These are phyloP conservation scores for Dianthus caryophyllus DNA, from an alignment of 148 eudicot species.

Conservation along the genomic window DNA sequence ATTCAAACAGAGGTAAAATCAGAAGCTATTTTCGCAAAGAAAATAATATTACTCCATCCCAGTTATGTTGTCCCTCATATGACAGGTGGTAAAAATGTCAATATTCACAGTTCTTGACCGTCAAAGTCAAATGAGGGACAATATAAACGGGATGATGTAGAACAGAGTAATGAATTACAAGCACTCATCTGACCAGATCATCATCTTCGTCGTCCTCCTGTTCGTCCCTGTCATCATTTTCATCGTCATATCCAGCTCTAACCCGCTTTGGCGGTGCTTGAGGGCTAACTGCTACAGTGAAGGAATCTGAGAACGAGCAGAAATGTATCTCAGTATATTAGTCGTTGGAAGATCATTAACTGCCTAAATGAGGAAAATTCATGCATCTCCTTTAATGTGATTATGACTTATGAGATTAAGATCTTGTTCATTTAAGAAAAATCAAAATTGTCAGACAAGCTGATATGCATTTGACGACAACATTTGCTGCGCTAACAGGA, in stretches of 20 bases:
- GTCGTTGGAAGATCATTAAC: constrained; percentile 1
- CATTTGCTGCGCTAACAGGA: too few relatives aligned
- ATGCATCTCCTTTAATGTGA: neutral
- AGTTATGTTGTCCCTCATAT: too few relatives aligned
- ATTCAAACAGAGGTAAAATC: constrained; percentile 12
- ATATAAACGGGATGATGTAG: neutral
- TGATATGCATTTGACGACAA: too few relatives aligned
- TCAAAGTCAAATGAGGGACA: too few relatives aligned
- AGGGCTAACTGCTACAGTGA: constrained; percentile 72
- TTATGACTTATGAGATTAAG: neutral
- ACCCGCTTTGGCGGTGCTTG: constrained; percentile 60
- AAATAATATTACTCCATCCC: neutral
- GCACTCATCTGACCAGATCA: constrained; percentile 49
- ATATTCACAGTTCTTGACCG: too few relatives aligned
- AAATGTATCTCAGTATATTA: neutral
- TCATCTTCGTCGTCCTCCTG: neutral
- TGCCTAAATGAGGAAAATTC: neutral
- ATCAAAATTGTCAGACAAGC: too few relatives aligned
- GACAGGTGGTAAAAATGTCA: too few relatives aligned
- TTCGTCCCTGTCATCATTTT: constrained; percentile 67
- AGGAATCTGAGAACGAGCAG: constrained; percentile 40
- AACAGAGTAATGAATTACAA: neutral
- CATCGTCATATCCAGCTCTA: constrained; percentile 35
- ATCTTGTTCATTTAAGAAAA: neutral
- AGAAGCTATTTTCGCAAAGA: neutral